These are phyloP conservation scores for Candida anglica DNA, from an alignment of 805 yeast genomes.

Conservation along the genomic window DNA sequence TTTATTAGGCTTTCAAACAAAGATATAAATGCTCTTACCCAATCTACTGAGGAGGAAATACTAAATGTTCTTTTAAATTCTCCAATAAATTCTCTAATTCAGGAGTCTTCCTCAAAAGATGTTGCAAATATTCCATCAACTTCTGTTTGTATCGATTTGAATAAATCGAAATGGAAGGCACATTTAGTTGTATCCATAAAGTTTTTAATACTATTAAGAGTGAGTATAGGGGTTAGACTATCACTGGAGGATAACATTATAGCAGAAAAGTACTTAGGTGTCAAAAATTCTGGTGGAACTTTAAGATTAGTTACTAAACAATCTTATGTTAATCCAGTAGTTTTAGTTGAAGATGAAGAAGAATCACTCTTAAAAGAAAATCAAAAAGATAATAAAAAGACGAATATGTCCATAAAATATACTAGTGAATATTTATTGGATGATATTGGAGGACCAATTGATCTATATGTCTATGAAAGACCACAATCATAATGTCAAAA, in stretches of 20 bases:
- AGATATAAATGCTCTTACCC: conserved; percentile 16
- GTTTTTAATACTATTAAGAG: conserved; percentile 14
- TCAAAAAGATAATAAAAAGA: conserved; percentile 11
- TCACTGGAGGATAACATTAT: too few relatives aligned
- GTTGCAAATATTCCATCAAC: conserved; percentile 8
- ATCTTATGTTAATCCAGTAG: conserved; percentile 1
- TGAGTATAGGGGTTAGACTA: conserved; percentile 9
- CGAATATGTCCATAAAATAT: background rate
- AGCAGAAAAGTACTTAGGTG: too few relatives aligned
- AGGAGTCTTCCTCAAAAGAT: conserved; percentile 7
- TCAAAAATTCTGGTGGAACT: too few relatives aligned
- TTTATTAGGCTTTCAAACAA: conserved; percentile 19
- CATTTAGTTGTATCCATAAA: conserved; percentile 15
- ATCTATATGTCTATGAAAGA: conserved; percentile 16
- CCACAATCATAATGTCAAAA: conserved; percentile 7
- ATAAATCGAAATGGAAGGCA: conserved; percentile 18
- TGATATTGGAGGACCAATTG: conserved; percentile 10
- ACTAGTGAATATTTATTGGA: conserved; percentile 8
- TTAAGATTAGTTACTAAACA: too few relatives aligned
- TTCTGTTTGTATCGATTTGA: conserved; percentile 6
- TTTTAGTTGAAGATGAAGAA: conserved; percentile 10
- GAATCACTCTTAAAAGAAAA: conserved; percentile 9
- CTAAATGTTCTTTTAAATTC: conserved; percentile 1
- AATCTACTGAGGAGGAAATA: conserved; percentile 11
- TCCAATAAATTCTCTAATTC: conserved; percentile 5